Base-by-base conservation (phyloP, 306 rosid species). In the Acacia acuminata region DNA sequence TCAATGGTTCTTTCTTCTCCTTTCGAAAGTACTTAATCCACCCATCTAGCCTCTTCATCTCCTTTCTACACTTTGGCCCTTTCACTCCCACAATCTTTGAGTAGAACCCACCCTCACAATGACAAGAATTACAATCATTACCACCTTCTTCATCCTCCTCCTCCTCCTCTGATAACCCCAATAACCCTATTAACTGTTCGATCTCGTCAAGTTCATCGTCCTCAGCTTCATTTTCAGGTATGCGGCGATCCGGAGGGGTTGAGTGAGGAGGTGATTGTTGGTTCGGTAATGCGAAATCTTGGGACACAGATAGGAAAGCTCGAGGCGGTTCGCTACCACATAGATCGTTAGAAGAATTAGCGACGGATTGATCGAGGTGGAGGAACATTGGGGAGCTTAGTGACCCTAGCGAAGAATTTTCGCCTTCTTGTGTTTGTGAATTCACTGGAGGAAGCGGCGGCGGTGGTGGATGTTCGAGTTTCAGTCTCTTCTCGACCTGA, bases 11-110 rank as follows among this genome's bases (percentile, higher is more conserved):
- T 66, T 70, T 82, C 80, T 81, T 91, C 68, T 88, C 89, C 81
- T 79, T 86, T 16, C 84, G 0, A n/a, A 90, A 93, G 82, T 84
- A 88, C 22, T 89, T 74, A 66, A 94, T 94, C 97, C 98, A 94
- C 75, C 93, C 93, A 80, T 91, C 87, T 76, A 94, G 79, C 83
- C 98, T 90, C 91, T 85, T 72, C 76, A 81, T 82, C 84, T 94
- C 97, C 86, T 87, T 89, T 81, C 73, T 77, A 75, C 97, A 94
- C 89, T 89, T 94, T 8, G 97, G 97, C 44, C 97, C 98, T 67
- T 88, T 89, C 76, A 91, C 82, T 32, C 94, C 94, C 75, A 87
- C 97, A 87, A 94, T 89, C 86, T 90, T 94, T 11, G 88, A 75
- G 81, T 89, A 89, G 88, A 94, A 94, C 81, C 97, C 95, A n/a